Evolutionary conservation across 148 eudicot species (phyloP), one percentile per base, ranked within the genome.

Genomic region (Vaccinium vitisidaea): DNA sequence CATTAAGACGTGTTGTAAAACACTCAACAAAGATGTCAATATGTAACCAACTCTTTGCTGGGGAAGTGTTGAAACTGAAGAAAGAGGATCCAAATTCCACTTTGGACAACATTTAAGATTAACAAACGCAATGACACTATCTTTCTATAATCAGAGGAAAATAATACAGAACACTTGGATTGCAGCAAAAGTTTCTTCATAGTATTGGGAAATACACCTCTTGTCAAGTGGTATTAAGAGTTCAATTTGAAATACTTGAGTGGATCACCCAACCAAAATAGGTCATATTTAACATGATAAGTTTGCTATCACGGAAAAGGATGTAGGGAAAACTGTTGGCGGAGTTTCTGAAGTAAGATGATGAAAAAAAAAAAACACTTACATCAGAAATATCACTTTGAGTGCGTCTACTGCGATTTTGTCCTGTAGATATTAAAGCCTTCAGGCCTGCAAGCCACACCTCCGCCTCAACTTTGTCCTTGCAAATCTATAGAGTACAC

Each of bases 391-490:
- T 50, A 75, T 95, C 95, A 88, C 95, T 94, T 85, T 76, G 88
- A 43, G 90, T 87, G 77, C 90, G 98, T 84, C 93, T 91, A 83
- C 75, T 84, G 52, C 90, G 87, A 43, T 82, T 85, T 80, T 89
- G 91, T 23, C 93, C 89, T 83, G 89, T 39, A 84, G 92, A 88
- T 27, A 84, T 90, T 84, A 95, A 84, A 83, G 90, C 84, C 86
- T 90, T 94, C 49, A 95, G 92, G 82, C 95, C 95, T 61, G 95
- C 90, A 53, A 94, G 92, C 98, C 98, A 95, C 85, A 92, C 87
- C 82, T 95, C 98, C 70, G 91, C 85, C 88, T 95, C 98, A 30
- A 86, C 91, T 88, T 93, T 92, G 85, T 95, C 98, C 87, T 94
- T 95, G 93, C 98, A 95, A 84, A 95, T 95, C 98, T 95, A 76